A percentile compares a stretch with the other conserved stretches of the same genome.
These are phyloP conservation scores for Drosera spatulata DNA, from an alignment of 179 eudicot species.

Conservation along the genomic window DNA sequence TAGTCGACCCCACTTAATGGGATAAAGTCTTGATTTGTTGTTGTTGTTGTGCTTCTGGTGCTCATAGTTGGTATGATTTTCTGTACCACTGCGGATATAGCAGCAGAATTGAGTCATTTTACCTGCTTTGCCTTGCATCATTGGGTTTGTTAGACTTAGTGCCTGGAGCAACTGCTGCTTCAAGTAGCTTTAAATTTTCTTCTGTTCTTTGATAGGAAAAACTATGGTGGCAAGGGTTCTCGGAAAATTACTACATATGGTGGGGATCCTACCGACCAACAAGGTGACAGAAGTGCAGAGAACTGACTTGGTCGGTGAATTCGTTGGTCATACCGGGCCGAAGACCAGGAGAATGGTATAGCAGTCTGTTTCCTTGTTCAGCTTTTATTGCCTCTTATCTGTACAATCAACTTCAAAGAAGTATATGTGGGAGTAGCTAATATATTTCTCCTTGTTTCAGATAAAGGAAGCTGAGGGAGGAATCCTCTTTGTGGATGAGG, in stretches of 20 bases:
- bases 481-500: conserved; percentile 92
- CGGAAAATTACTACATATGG: conserved; percentile 88
- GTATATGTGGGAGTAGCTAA: no score
- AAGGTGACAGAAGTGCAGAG: conserved; percentile 94
- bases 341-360: conserved; percentile 87
- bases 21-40: no score
- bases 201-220: conserved; percentile 47
- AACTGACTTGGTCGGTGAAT: conserved; percentile 95
- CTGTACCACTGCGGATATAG: no score
- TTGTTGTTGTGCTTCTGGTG: no score
- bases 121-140: no score
- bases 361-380: background rate
- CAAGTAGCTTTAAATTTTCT: background rate
- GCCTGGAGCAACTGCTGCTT: no score
- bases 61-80: no score
- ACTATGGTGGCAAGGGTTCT: conserved; percentile 94
- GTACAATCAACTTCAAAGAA: no score
- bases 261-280: conserved; percentile 84
- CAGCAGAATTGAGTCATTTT: no score
- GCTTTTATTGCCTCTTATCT: background rate
- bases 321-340: conserved; percentile 96
- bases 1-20: no score
- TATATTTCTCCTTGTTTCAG: conserved; percentile 16
- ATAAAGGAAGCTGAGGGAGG: conserved; percentile 97
- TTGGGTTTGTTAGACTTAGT: no score